Percentiles rank a stretch among this genome's conserved stretches.
Evolutionary conservation across 176 grass and related monocot genomes (phyloP).

Genomic region (Aegilops umbellulata): DNA sequence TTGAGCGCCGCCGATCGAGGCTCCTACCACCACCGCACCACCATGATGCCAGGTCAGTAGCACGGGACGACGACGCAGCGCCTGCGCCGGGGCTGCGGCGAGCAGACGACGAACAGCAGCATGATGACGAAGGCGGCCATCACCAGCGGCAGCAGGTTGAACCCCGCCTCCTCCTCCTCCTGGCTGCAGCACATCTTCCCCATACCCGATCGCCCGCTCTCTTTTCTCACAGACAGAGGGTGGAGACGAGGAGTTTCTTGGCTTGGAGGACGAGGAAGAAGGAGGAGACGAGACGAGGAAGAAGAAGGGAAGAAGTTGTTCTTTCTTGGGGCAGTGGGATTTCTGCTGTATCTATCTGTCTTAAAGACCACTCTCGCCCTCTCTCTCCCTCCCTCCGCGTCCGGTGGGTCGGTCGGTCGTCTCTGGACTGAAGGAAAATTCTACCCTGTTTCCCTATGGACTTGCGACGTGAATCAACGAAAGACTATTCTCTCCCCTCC

Average conservation of each 20-base stretch:
- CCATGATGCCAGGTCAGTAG: slow-evolving; percentile 6
- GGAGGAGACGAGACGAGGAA: neutral
- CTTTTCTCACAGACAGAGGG: neutral
- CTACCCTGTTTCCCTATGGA: neutral
- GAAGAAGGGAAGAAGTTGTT: neutral
- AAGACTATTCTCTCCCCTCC: neutral
- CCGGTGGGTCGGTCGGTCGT: slow-evolving; percentile 6
- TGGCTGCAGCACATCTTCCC: slow-evolving; percentile 72
- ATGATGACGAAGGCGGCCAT: slow-evolving; percentile 52
- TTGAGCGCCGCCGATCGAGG: too few species aligned
- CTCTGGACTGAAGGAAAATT: neutral
- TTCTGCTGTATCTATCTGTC: neutral
- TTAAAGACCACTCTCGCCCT: neutral
- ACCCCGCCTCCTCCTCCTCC: slow-evolving; percentile 41
- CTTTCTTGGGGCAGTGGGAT: neutral
- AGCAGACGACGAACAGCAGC: slow-evolving; percentile 60
- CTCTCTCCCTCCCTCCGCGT: neutral
- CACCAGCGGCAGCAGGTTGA: slow-evolving; percentile 54
- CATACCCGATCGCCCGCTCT: slow-evolving; percentile 22
- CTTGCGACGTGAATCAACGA: neutral
- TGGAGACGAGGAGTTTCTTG: neutral
- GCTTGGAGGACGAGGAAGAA: neutral
- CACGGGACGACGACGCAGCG: slow-evolving; percentile 42
- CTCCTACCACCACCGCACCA: too few species aligned
- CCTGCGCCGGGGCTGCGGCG: slow-evolving; percentile 42